A percentile compares a stretch with the other conserved stretches of the same genome.
These are phyloP conservation scores for Mycena epipterygia DNA, from an alignment of 768 basidiomycete genomes.

Conservation along the genomic window DNA sequence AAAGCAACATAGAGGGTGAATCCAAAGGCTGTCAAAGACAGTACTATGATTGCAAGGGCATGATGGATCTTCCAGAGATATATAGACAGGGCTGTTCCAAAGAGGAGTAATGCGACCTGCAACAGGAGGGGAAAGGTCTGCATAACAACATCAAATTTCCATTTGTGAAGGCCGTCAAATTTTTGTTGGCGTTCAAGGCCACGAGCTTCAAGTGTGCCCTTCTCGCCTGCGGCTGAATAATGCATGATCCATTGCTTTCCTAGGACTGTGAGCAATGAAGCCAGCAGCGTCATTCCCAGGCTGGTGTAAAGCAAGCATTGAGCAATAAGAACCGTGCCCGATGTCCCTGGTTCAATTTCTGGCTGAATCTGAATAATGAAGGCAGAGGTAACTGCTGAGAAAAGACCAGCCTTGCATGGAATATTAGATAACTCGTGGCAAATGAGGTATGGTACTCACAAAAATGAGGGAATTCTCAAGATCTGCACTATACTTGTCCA, in stretches of 20 bases:
- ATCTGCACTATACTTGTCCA: background rate
- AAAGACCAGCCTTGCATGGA: background rate
- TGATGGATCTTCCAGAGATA: background rate
- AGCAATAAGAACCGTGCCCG: background rate
- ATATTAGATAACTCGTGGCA: background rate
- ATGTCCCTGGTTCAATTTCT: background rate
- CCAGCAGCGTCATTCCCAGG: background rate
- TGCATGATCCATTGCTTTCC: background rate
- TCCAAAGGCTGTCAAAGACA: no score
- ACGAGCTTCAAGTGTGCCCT: background rate
- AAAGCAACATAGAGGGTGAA: no score
- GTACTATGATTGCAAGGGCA: background rate
- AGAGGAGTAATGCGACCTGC: background rate
- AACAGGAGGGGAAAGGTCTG: background rate
- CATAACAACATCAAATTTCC: background rate
- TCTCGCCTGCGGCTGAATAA: background rate
- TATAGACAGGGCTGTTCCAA: background rate
- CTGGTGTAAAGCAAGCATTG: background rate
- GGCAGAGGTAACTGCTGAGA: background rate
- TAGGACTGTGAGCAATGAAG: background rate
- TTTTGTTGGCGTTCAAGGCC: background rate
- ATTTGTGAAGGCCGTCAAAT: background rate
- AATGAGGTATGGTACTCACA: background rate
- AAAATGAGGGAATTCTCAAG: background rate
- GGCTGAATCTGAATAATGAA: background rate